Base-by-base conservation (phyloP, 2,329 filamentous ascomycete species). In the Periconia digitata region DNA sequence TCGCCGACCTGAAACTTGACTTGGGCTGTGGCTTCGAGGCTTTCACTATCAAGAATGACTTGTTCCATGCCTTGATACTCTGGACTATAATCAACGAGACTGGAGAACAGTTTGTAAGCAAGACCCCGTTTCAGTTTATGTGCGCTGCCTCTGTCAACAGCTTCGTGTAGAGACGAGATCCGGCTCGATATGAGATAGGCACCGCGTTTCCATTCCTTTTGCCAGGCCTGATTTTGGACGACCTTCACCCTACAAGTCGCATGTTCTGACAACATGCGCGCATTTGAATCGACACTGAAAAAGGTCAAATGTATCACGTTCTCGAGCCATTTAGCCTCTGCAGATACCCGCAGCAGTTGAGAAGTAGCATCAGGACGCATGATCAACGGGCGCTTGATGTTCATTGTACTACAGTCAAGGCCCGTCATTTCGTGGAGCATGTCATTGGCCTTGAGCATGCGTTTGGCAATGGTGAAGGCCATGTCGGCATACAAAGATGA, bases 211-310 rank as follows among this genome's bases (percentile, higher is more conserved):
- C 54, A 54, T 21, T 54, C 49, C n/a, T 36, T 40, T 18, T 41
- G n/a, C 54, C 51, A 54, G 21, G 44, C 42, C 20, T 51, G 41
- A n/a, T 17, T 23, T 34, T 52, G 40, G 8, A 43, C 41, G 5
- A 51, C 36, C 32, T 62, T 67, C 46, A 74, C 57, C 4, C 51
- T 54, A 46, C 70, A 73, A 22, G 50, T 58, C 15, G 69, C 70
- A 44, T 73, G 71, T n/a, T 72, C 68, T 4, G 64, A 49, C 0
- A 64, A 63, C 52, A 64, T 70, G 4, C 10, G 4, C 10, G 5
- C 27, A 15, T 32, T 27, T 15, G 27, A 32, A 50, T 43, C 2
- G 62, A 70, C 7, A 69, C 48, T 1, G 60, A 66, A 10, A 67
- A 43, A 6, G 67, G 8, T 46, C 49, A 20, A 56, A 34, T 10